Evolutionary conservation across 345 rosid genomes (phyloP), one percentile per base, ranked within the genome.

Genomic region (Murraya koenigii): DNA sequence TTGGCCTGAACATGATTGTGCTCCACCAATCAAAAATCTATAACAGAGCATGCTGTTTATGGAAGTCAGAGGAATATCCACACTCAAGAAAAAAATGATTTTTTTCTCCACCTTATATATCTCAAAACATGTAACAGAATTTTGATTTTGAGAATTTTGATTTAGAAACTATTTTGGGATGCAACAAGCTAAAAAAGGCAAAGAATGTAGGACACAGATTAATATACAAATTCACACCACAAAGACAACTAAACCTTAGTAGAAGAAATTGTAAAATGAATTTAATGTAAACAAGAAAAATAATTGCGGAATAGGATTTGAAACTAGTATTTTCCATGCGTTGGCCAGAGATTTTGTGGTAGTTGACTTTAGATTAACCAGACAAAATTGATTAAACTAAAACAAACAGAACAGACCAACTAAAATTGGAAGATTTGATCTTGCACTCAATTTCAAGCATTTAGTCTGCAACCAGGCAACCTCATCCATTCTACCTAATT

Each of bases 1-100:
- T 83, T 89, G 59, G 97, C 95, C 99, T 93, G 84, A 66, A 49
- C 28, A 79, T 71, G 26, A 32, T 47, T 58, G 63, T 35, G 30
- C 35, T 26, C 72, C 47, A 47, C 1, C 30, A 22, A 56, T 72
- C 19, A 35, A 19, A 58, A 55, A 22, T 3, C 22, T 6, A 56
- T 28, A 5, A 32, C 8, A 33, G 10, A 56, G n/a, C 30, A n/a
- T 35, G n/a, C 15, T 10, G 49, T 56, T 13, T n/a, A 13, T 15
- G 30, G n/a, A 58, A 23, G 38, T 72, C 15, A 2, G 33, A 56
- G 74, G 22, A 72, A 19, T 36, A 3, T 23, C 66, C 23, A 25
- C 20, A 7, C 36, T 15, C 25, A 17, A 32, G 65, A 14, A 58
- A 72, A 35, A 58, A 15, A 2, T 3, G n/a, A 69, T 6, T 14